These are phyloP conservation scores for Albifimbria verrucaria DNA, from an alignment of 2,329 filamentous ascomycete species.

Conservation along the genomic window DNA sequence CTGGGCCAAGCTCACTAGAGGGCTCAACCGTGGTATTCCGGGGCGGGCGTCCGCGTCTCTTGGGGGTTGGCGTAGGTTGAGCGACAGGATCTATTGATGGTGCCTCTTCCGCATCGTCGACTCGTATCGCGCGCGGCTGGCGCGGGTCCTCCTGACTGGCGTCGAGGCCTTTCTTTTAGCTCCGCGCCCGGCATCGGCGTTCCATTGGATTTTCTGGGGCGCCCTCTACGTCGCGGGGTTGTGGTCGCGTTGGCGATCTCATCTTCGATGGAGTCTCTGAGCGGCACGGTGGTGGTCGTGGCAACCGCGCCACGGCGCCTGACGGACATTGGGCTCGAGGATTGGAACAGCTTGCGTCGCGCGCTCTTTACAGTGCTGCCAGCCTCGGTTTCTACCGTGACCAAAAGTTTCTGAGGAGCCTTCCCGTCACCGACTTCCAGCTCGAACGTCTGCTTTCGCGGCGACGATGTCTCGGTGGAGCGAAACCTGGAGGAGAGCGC, in stretches of 20 bases:
- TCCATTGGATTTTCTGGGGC: slow-evolving; percentile 47
- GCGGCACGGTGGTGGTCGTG: slow-evolving; percentile 49
- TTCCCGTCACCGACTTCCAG: slow-evolving; percentile 50
- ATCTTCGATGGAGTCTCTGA: slow-evolving; percentile 39
- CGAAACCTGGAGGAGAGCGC: slow-evolving; percentile 36
- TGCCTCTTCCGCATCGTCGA: slow-evolving; percentile 22
- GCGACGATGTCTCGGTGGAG: slow-evolving; percentile 36
- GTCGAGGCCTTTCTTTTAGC: slow-evolving; percentile 45
- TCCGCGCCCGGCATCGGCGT: slow-evolving; percentile 45
- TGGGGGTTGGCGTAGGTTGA: slow-evolving; percentile 28
- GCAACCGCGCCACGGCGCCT: slow-evolving; percentile 33
- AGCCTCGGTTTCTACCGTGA: slow-evolving; percentile 52
- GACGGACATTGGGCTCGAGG: slow-evolving; percentile 36
- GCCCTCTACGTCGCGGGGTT: slow-evolving; percentile 39
- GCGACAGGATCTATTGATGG: slow-evolving; percentile 12
- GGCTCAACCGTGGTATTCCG: slow-evolving; percentile 23
- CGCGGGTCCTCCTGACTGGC: slow-evolving; percentile 35
- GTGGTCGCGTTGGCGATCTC: slow-evolving; percentile 28
- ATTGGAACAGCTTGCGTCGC: slow-evolving; percentile 41
- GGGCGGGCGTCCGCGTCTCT: slow-evolving; percentile 25
- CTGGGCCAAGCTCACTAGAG: slow-evolving; percentile 18
- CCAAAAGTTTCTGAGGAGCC: slow-evolving; percentile 49
- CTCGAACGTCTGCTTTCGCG: slow-evolving; percentile 55
- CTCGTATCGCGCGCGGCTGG: slow-evolving; percentile 27
- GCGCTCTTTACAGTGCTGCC: slow-evolving; percentile 29